These are phyloP conservation scores for Saprolegnia diclina DNA, from an alignment of 352 stramenopile genomes.

Conservation along the genomic window DNA sequence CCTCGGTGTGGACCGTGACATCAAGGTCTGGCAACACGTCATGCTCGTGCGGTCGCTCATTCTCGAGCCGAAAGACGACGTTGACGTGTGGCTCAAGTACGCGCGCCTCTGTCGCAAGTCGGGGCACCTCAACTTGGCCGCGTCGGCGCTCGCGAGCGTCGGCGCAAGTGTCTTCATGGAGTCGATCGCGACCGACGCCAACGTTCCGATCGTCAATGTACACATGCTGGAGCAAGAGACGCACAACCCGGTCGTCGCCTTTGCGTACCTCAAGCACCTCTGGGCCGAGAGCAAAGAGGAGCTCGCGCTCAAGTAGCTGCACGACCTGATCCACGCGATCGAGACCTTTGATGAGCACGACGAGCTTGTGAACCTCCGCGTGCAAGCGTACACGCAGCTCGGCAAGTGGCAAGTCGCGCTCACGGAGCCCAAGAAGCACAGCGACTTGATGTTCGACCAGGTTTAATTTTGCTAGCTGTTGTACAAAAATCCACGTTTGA, in stretches of 20 bases:
- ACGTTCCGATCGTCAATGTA: constrained; percentile 37
- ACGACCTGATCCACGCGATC: constrained; percentile 77
- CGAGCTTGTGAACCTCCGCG: constrained; percentile 65
- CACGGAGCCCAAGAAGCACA: constrained; percentile 63
- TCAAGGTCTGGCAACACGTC: constrained; percentile 92
- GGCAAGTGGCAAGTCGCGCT: constrained; percentile 82
- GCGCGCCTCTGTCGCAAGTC: constrained; percentile 88
- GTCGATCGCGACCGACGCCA: constrained; percentile 64
- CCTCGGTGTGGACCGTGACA: constrained; percentile 92
- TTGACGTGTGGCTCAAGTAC: constrained; percentile 93
- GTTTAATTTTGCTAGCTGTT: constrained; percentile 14
- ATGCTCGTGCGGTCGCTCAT: constrained; percentile 93
- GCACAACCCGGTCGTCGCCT: constrained; percentile 68
- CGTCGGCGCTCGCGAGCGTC: constrained; percentile 74
- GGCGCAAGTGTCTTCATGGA: constrained; percentile 74
- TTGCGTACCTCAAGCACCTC: constrained; percentile 75
- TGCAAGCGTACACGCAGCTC: constrained; percentile 82
- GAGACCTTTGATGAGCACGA: constrained; percentile 63
- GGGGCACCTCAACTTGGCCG: constrained; percentile 80
- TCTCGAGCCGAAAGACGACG: constrained; percentile 83
- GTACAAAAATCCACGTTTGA: background rate
- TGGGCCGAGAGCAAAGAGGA: constrained; percentile 82
- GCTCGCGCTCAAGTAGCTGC: constrained; percentile 73
- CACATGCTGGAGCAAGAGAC: constrained; percentile 60
- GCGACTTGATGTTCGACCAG: constrained; percentile 63